Conservation (phyloP, 2,329 filamentous ascomycete species). For the Claviceps maximensis region DNA sequence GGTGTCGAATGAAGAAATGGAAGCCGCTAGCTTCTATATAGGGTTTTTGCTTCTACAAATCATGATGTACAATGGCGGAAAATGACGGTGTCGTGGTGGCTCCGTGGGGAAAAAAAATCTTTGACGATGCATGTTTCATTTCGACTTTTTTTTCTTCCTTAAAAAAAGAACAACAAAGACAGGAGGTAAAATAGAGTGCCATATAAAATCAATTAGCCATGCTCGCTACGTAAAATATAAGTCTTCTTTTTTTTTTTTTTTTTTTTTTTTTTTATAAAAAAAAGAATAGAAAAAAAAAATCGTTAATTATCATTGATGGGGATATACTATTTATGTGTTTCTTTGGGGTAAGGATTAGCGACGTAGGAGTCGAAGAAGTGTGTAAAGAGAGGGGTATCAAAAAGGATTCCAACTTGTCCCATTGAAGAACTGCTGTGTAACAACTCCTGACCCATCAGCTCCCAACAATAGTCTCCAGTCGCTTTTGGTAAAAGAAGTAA, state of each 20-base stretch:
- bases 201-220: too few relatives aligned
- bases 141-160: too few relatives aligned
- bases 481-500: background rate
- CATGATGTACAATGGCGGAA: too few relatives aligned
- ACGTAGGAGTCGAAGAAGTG: conserved; percentile 7
- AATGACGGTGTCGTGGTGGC: too few relatives aligned
- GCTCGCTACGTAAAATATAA: background rate
- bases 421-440: conserved; percentile 3
- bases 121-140: too few relatives aligned
- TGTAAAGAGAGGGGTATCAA: conserved; percentile 17
- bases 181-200: too few relatives aligned
- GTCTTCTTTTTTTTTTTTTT: background rate
- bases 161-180: too few relatives aligned
- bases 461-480: background rate
- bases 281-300: background rate
- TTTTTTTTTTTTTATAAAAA: background rate
- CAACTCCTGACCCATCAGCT: conserved; percentile 10
- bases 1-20: too few relatives aligned
- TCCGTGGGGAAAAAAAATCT: too few relatives aligned
- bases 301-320: conserved; percentile 10
- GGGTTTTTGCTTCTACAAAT: too few relatives aligned
- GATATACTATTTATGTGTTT: conserved; percentile 6
- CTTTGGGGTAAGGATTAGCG: background rate
- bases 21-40: too few relatives aligned
- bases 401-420: conserved; percentile 11